Conservation (phyloP, 139 green algal species). For the Tetraselmis striata region DNA sequence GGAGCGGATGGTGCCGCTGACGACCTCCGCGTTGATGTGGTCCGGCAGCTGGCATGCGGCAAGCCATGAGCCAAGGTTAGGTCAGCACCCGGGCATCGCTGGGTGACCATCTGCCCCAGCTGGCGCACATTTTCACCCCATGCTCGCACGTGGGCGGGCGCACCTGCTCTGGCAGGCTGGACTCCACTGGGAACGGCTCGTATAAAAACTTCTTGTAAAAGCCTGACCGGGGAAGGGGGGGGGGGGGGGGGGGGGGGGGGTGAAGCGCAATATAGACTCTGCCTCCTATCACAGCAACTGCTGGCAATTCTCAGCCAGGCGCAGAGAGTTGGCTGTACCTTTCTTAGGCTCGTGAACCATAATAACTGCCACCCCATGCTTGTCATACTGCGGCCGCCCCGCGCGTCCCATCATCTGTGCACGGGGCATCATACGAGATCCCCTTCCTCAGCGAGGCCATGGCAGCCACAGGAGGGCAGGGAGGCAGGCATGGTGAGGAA, state of each 20-base stretch:
- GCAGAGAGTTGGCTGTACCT: too few relatives aligned
- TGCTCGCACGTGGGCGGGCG: slow-evolving; percentile 37
- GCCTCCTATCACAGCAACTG: too few relatives aligned
- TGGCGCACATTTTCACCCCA: too few relatives aligned
- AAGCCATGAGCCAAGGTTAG: too few relatives aligned
- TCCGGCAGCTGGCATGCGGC: slow-evolving; percentile 81
- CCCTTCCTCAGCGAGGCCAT: background rate
- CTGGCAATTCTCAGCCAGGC: too few relatives aligned
- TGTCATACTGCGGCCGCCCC: slow-evolving; percentile 89
- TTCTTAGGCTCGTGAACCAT: slow-evolving; percentile 98
- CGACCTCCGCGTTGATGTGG: slow-evolving; percentile 94
- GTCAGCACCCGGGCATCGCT: too few relatives aligned
- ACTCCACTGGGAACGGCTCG: slow-evolving; percentile 97
- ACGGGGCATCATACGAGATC: background rate
- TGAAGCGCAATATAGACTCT: too few relatives aligned
- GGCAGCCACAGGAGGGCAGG: background rate
- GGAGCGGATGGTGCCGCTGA: slow-evolving; percentile 59
- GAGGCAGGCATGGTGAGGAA: background rate
- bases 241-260: too few relatives aligned
- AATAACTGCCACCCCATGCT: slow-evolving; percentile 85
- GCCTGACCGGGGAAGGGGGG: too few relatives aligned
- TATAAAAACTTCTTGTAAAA: slow-evolving; percentile 99
- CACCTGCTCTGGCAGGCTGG: slow-evolving; percentile 68
- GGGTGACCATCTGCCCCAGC: too few relatives aligned
- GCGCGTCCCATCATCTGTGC: slow-evolving; percentile 77